Conservation (phyloP, 192 early-diverging fungal species). For the Backusella westeae region DNA sequence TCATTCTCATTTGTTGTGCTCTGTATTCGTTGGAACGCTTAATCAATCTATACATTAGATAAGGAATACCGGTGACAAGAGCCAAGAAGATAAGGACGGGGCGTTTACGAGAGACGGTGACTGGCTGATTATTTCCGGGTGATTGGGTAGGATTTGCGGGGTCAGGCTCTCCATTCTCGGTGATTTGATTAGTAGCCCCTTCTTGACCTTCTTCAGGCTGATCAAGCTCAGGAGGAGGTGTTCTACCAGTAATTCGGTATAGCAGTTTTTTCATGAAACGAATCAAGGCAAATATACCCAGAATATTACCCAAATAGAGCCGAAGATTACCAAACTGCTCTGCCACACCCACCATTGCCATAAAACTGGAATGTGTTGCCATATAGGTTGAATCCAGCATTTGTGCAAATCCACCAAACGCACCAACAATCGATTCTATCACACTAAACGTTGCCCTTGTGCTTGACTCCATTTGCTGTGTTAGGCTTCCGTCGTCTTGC, state of each 20-base stretch:
- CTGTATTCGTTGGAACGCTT: constrained; percentile 46
- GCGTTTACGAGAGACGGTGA: constrained; percentile 50
- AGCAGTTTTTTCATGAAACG: constrained; percentile 63
- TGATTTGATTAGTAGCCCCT: constrained; percentile 48
- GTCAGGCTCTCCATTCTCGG: constrained; percentile 57
- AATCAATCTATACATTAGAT: constrained; percentile 87
- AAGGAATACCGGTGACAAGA: constrained; percentile 87
- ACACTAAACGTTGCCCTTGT: constrained; percentile 90
- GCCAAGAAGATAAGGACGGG: constrained; percentile 83
- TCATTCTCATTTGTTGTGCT: constrained; percentile 30
- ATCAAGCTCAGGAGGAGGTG: constrained; percentile 57
- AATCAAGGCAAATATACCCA: constrained; percentile 78
- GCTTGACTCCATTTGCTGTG: constrained; percentile 83
- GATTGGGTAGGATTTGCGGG: neutral
- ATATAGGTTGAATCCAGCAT: constrained; percentile 98
- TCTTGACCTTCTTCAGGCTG: neutral
- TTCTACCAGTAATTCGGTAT: constrained; percentile 64
- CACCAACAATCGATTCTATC: constrained; percentile 90
- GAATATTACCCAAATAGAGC: constrained; percentile 78
- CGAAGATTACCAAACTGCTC: constrained; percentile 94
- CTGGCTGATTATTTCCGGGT: neutral
- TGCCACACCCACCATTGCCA: constrained; percentile 97
- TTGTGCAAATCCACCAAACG: constrained; percentile 95
- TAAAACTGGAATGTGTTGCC: constrained; percentile 92
- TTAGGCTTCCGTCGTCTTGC: constrained; percentile 63